Percentiles rank a stretch among this genome's conserved stretches.
Evolutionary conservation across 2,329 filamentous ascomycete species (phyloP).

Genomic region (Aspergillus ustus): DNA sequence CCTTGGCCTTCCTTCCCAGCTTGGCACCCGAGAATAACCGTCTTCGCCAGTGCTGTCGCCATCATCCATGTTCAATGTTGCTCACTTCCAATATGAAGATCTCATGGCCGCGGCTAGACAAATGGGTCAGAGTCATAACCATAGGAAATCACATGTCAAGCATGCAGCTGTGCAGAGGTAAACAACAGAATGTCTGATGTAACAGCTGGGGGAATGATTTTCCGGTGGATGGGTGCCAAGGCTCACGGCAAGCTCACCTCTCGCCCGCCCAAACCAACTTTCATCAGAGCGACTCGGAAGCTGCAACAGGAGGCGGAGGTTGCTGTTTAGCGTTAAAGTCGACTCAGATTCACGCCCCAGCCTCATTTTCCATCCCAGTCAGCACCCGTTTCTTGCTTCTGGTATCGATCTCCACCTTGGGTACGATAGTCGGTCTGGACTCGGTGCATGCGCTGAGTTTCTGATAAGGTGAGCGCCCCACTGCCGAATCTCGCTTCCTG

Average conservation of each 20-base stretch:
- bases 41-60: background rate
- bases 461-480: conserved; percentile 15
- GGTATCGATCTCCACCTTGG: background rate
- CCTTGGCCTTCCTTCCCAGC: background rate
- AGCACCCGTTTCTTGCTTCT: background rate
- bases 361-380: background rate
- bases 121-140: background rate
- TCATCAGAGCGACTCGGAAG: background rate
- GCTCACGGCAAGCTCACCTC: conserved; percentile 20
- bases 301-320: background rate
- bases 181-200: background rate
- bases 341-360: background rate
- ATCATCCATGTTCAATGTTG: background rate
- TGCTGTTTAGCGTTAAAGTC: background rate
- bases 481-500: background rate
- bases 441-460: conserved; percentile 10
- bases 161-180: background rate
- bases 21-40: background rate
- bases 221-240: conserved; percentile 24
- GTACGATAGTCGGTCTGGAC: conserved; percentile 10
- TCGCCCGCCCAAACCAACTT: background rate
- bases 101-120: background rate
- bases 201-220: conserved; percentile 14
- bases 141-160: background rate
- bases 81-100: background rate